These are phyloP conservation scores for Quercus wislizeni DNA, from an alignment of 306 rosid species.

Conservation along the genomic window DNA sequence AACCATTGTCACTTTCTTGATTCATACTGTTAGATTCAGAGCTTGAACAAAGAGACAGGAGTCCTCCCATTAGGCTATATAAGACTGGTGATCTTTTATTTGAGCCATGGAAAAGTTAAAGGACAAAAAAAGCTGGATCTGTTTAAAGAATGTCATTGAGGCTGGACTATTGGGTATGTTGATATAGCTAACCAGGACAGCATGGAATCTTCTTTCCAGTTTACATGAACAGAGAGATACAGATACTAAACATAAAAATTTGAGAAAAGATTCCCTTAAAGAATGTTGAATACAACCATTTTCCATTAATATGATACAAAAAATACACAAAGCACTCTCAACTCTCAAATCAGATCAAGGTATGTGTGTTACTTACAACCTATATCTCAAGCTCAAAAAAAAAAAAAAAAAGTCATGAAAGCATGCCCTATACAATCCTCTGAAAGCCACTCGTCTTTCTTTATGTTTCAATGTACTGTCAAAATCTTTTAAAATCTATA, in stretches of 20 bases:
- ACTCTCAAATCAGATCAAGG: slow-evolving; percentile 4
- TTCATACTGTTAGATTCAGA: not conserved
- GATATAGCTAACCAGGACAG: not conserved
- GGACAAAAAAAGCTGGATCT: not conserved
- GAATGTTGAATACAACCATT: not conserved
- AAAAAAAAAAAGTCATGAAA: not conserved
- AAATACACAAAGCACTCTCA: slow-evolving; percentile 14
- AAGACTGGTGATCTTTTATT: not conserved
- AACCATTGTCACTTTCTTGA: too few relatives aligned
- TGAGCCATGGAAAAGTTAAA: not conserved
- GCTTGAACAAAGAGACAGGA: not conserved
- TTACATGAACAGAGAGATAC: not conserved
- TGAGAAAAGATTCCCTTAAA: not conserved
- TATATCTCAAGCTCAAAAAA: slow-evolving; percentile 11
- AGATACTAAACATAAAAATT: not conserved
- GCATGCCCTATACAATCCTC: slow-evolving; percentile 18
- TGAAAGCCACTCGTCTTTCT: slow-evolving; percentile 9
- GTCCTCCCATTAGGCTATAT: not conserved
- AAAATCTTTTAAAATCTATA: slow-evolving; percentile 27
- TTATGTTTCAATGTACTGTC: slow-evolving; percentile 28
- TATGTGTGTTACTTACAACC: slow-evolving; percentile 24
- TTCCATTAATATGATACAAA: not conserved
- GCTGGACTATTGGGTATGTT: too few relatives aligned
- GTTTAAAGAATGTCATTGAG: not conserved
- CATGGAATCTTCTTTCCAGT: not conserved